Evolutionary conservation across 495 filamentous ascomycete species (phyloP), one percentile per base, ranked within the genome.

Genomic region (Aspergillus hancockii): DNA sequence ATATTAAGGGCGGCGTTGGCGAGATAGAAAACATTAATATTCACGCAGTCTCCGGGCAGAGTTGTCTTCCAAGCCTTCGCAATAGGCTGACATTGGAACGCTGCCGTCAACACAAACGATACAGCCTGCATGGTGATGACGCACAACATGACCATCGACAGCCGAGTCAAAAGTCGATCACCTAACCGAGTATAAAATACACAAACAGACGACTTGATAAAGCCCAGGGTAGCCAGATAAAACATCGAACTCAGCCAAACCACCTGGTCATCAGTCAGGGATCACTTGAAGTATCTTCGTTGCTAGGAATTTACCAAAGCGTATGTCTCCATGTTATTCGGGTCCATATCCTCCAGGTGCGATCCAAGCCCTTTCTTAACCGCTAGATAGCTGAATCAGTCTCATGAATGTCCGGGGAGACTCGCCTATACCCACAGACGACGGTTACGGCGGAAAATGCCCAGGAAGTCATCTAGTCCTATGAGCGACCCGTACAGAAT

Each of bases 1-100:
- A 88, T 80, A 62, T 81, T 83, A 28, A 86, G 63, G 4, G 66
- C 74, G 0, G 79, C 72, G 49, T 79, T 75, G 56, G 70, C 67
- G 52, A 78, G 75, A 28, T 74, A 80, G 52, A 82, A 70, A 16
- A 71, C 62, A 57, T 80, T 80, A 52, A 77, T 72, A 52, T 79
- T 67, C 49, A 84, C 68, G 64, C 77, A 79, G 55, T 68, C 68
- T 23, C 81, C 77, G 3, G 52, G 38, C 6, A 59, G 55, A 10
- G 58, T 63, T 1, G 22, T 40, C 2, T 66, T 62, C 74, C 74
- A 77, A 30, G 69, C 74, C 52, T 66, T 68, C 54, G 62, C 61
- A 49, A 75, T 68, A 0, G 74, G 70, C 4, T 57, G 53, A 50
- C 74, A 77, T 57, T 77, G 74, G 52, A 77, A 75, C 4, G 69